A percentile compares a stretch with the other conserved stretches of the same genome.
These are phyloP conservation scores for Lyophyllum semitale DNA, from an alignment of 768 basidiomycete species.

Conservation along the genomic window DNA sequence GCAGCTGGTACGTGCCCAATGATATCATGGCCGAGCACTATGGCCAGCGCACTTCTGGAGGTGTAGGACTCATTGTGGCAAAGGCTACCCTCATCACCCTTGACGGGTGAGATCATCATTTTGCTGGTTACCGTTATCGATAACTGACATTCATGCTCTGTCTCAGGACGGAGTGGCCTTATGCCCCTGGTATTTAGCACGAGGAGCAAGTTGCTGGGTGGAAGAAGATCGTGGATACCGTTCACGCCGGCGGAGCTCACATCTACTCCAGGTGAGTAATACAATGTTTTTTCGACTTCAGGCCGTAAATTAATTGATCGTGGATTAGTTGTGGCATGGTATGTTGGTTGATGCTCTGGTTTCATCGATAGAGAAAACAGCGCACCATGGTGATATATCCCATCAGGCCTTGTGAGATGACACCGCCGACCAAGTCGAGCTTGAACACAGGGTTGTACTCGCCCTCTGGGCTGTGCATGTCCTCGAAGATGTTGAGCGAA, in stretches of 20 bases:
- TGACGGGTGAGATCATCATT: slow-evolving; percentile 35
- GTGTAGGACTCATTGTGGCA: slow-evolving; percentile 35
- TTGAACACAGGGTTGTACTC: slow-evolving; percentile 56
- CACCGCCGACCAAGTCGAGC: slow-evolving; percentile 49
- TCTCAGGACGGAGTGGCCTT: slow-evolving; percentile 42
- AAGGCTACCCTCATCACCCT: slow-evolving; percentile 40
- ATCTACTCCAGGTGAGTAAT: slow-evolving; percentile 44
- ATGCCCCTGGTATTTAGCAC: slow-evolving; percentile 50
- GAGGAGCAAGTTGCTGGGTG: slow-evolving; percentile 44
- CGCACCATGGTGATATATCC: slow-evolving; percentile 64
- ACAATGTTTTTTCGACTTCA: not conserved
- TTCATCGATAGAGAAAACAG: too few relatives aligned
- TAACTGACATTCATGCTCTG: not conserved
- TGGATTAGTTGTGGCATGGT: slow-evolving; percentile 40
- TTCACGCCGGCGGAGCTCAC: slow-evolving; percentile 44
- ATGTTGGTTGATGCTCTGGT: not conserved
- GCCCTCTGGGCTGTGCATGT: slow-evolving; percentile 48
- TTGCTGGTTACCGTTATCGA: too few relatives aligned
- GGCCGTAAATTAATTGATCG: not conserved
- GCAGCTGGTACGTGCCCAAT: slow-evolving; percentile 33
- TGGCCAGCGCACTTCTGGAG: slow-evolving; percentile 34
- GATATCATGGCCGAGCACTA: slow-evolving; percentile 39
- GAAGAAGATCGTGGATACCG: slow-evolving; percentile 47
- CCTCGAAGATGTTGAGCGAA: slow-evolving; percentile 55
- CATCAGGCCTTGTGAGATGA: slow-evolving; percentile 50